Conservation (phyloP, 2,329 filamentous ascomycete species). For the Penicillium decumbens region DNA sequence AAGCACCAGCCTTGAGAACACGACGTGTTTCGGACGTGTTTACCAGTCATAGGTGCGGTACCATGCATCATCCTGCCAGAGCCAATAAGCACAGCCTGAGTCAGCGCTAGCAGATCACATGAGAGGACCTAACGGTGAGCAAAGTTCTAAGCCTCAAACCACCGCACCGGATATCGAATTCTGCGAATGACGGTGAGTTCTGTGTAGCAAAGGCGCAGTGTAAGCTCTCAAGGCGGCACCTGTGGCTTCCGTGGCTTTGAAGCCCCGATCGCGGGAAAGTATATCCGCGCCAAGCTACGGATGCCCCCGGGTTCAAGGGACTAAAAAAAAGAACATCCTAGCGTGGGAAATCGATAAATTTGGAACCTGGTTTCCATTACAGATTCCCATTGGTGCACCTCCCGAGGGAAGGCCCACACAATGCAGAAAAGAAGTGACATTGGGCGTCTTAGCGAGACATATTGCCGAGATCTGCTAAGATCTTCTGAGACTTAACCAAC, state of each 20-base stretch:
- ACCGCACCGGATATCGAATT: background rate
- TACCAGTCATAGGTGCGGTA: background rate
- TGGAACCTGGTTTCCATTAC: background rate
- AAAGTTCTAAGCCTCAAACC: background rate
- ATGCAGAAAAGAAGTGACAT: background rate
- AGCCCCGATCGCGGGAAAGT: background rate
- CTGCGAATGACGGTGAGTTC: background rate
- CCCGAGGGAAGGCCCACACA: background rate
- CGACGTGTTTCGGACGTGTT: background rate
- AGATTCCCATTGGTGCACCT: background rate
- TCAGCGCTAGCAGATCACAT: background rate
- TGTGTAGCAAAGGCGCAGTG: background rate
- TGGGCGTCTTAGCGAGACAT: background rate
- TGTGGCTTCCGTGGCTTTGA: background rate
- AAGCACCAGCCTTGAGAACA: background rate
- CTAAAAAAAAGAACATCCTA: constrained; percentile 3
- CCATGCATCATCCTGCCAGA: too few species aligned
- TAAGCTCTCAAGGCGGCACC: background rate
- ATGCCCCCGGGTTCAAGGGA: background rate
- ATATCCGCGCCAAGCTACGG: background rate
- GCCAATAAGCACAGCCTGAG: background rate
- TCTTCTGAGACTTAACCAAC: constrained; percentile 7
- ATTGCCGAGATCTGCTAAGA: background rate
- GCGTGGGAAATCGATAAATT: background rate
- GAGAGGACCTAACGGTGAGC: background rate